These are phyloP conservation scores for Leccinum fuscescens DNA, from an alignment of 1,284 basidiomycete species.

Conservation along the genomic window DNA sequence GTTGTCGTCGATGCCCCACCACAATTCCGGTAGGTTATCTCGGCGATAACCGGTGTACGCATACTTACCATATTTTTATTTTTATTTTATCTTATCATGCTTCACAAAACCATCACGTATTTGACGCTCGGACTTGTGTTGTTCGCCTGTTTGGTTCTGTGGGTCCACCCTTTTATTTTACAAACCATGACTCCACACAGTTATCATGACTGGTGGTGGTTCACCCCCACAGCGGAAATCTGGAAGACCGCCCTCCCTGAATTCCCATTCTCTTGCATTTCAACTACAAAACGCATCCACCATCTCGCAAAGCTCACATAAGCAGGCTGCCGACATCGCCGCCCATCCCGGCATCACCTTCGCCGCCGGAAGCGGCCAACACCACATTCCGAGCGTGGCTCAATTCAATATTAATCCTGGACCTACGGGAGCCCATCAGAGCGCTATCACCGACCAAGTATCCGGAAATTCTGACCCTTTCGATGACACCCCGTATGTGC, in stretches of 20 bases:
- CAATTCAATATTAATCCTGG: slow-evolving; percentile 7
- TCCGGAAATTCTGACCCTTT: slow-evolving; percentile 20
- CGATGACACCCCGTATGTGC: slow-evolving; percentile 31
- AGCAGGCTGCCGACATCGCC: slow-evolving; percentile 29
- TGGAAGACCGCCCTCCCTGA: slow-evolving; percentile 6
- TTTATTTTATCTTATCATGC: slow-evolving; percentile 23
- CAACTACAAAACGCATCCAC: slow-evolving; percentile 13
- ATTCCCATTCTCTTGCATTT: slow-evolving; percentile 8
- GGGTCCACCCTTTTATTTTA: slow-evolving; percentile 32
- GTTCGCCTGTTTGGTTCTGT: slow-evolving; percentile 33
- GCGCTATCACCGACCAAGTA: slow-evolving; percentile 8
- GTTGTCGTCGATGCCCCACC: background rate
- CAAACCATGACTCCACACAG: slow-evolving; percentile 29
- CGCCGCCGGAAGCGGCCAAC: slow-evolving; percentile 15
- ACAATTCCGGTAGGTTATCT: slow-evolving; percentile 4
- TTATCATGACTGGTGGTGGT: slow-evolving; percentile 26
- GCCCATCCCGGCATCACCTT: slow-evolving; percentile 17
- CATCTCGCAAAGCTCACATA: slow-evolving; percentile 20
- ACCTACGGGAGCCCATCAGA: slow-evolving; percentile 12
- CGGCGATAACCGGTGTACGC: slow-evolving; percentile 21
- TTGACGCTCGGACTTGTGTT: slow-evolving; percentile 19
- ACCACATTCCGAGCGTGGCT: slow-evolving; percentile 8
- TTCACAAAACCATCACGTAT: slow-evolving; percentile 12
- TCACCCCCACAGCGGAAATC: slow-evolving; percentile 16
- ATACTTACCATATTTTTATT: slow-evolving; percentile 15